Evolutionary conservation across 148 eudicot genomes (phyloP).

Genomic region (Chenopodium suecicum): DNA sequence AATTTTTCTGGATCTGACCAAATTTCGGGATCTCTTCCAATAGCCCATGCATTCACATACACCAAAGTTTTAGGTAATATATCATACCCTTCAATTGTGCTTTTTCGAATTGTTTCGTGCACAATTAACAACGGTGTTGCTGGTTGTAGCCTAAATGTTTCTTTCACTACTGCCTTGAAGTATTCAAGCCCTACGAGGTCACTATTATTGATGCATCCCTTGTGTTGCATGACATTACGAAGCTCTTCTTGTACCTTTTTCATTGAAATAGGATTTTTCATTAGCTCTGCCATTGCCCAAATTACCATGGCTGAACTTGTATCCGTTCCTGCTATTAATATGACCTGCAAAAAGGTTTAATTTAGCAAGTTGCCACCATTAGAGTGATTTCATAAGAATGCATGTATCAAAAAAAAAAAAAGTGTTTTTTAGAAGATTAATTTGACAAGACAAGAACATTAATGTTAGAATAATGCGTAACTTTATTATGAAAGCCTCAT

Average conservation of each 20-base stretch:
- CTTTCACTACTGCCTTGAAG: slow-evolving; percentile 35
- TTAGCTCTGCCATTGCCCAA: slow-evolving; percentile 40
- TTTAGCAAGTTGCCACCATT: neutral
- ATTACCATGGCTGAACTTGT: slow-evolving; percentile 31
- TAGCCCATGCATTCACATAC: slow-evolving; percentile 33
- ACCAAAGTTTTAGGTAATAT: slow-evolving; percentile 30
- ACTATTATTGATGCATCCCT: slow-evolving; percentile 20
- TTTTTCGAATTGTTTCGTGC: slow-evolving; percentile 20
- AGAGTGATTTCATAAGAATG: neutral
- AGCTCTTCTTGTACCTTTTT: slow-evolving; percentile 31
- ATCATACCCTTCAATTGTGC: slow-evolving; percentile 31
- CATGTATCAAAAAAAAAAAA: too few species aligned
- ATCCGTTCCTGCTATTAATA: slow-evolving; percentile 35
- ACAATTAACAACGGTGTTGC: slow-evolving; percentile 30
- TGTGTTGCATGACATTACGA: neutral
- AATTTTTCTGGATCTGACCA: slow-evolving; percentile 34
- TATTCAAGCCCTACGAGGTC: slow-evolving; percentile 19
- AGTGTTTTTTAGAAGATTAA: too few species aligned
- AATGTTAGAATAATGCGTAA: too few species aligned
- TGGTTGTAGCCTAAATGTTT: slow-evolving; percentile 35
- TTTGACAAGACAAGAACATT: too few species aligned
- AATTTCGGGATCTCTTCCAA: slow-evolving; percentile 34
- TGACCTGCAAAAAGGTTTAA: slow-evolving; percentile 4
- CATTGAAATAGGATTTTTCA: slow-evolving; percentile 26
- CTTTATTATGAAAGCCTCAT: too few species aligned